Base-by-base conservation (phyloP, 2,329 filamentous ascomycete species). In the Lachnellula hyalina region DNA sequence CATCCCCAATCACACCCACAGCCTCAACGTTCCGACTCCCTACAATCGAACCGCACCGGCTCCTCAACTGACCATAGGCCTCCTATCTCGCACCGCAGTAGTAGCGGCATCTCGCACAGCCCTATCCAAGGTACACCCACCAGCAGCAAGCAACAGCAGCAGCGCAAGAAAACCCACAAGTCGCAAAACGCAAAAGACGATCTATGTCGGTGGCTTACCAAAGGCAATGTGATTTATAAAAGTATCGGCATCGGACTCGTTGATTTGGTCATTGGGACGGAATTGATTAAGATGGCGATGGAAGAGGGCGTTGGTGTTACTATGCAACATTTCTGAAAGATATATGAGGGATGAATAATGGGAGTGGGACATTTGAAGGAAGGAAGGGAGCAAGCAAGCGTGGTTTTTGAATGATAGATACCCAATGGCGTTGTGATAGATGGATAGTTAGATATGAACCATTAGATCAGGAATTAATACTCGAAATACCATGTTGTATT, bases 221-320 rank as follows among this genome's bases (percentile, higher is more conserved):
- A 75, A 2, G 84, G 84, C 0, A 87, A 84, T 55, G 83, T 87
- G 19, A 77, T 87, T 7, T 87, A 86, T 67, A 87, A 87, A 74
- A 83, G 81, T 57, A 84, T 87, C 0, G 84, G 84, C 0, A 68
- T 87, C 47, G 84, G 83, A 0, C 67, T 86, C 49, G 86, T 87
- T 83, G 84, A 87, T 63, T 68, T 87, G 21, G 77, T 81, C 1
- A 79, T 86, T 1, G 84, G 83, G 14, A 75, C 76, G 62, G 78
- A 84, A 52, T 59, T 87, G 47, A 68, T 87, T 17, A 71, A 75
- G 55, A 67, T 85, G 58, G 84, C 84, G 1, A 73, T 73, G 42
- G 71, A 76, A 50, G 83, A 77, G 68, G 73, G 75, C 0, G 68
- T 86, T 11, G 84, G 84, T 6, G 79, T 73, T 8, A 71, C 71